A percentile compares a stretch with the other conserved stretches of the same genome.
phyloP scores from a whole-genome alignment of 371 early-diverging fungal genomes.

The Choanephora cucurbitarum region DNA sequence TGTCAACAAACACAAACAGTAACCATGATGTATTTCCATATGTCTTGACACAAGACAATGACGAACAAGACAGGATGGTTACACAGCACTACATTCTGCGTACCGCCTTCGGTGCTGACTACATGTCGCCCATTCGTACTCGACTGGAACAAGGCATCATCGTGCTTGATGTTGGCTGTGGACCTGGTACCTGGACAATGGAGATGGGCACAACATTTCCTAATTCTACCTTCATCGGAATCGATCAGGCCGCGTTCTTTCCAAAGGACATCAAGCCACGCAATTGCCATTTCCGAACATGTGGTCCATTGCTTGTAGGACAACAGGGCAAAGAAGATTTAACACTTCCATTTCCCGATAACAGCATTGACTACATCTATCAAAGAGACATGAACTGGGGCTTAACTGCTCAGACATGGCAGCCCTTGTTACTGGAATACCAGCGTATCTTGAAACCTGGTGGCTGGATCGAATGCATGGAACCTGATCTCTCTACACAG shows the following conservation, averaged over 20 bases:
- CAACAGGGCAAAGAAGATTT: conserved; percentile 5
- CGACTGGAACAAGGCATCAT: conserved; percentile 42
- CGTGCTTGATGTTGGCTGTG: conserved; percentile 50
- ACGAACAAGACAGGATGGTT: conserved; percentile 49
- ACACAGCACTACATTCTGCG: conserved; percentile 51
- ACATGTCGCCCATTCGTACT: conserved; percentile 32
- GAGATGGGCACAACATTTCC: conserved; percentile 49
- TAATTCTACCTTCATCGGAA: conserved; percentile 43
- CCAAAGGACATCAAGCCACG: conserved; percentile 48
- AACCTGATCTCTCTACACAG: conserved; percentile 48
- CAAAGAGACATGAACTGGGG: conserved; percentile 49
- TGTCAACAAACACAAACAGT: not conserved
- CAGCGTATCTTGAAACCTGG: conserved; percentile 47
- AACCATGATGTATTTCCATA: conserved; percentile 23
- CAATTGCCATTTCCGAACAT: conserved; percentile 45
- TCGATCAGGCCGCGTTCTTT: conserved; percentile 32
- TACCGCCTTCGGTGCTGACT: conserved; percentile 48
- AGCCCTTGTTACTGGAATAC: conserved; percentile 36
- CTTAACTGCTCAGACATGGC: conserved; percentile 34
- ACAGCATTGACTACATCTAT: conserved; percentile 49
- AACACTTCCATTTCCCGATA: conserved; percentile 46
- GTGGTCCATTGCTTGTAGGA: conserved; percentile 19
- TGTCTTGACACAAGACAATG: conserved; percentile 33
- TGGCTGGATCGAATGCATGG: conserved; percentile 50
- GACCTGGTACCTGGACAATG: conserved; percentile 52